Percentiles rank a stretch among this genome's conserved stretches.
Conservation (phyloP, 805 yeast genomes). For the Blastobotrys parvus region DNA sequence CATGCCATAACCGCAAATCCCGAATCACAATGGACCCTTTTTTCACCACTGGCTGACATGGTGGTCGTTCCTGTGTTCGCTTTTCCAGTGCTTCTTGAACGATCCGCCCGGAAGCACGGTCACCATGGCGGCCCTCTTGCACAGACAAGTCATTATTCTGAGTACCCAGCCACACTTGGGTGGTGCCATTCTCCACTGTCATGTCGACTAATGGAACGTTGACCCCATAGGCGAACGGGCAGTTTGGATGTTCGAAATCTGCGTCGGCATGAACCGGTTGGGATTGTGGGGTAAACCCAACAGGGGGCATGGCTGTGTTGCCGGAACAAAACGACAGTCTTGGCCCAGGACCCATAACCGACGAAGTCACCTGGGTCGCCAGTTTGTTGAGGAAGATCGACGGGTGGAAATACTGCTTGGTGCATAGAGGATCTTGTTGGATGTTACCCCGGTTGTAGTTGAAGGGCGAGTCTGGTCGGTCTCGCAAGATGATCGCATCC, state of each 20-base stretch:
- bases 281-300: background rate
- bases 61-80: background rate
- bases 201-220: constrained; percentile 1
- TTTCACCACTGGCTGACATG: background rate
- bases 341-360: background rate
- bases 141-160: background rate
- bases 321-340: background rate
- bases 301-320: constrained; percentile 1
- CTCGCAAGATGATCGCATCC: background rate
- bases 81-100: background rate
- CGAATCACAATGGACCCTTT: constrained; percentile 1
- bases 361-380: constrained; percentile 1
- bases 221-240: constrained; percentile 1
- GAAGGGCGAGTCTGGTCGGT: background rate
- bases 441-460: constrained; percentile 1
- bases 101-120: constrained; percentile 1
- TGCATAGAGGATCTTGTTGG: constrained; percentile 1
- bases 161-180: constrained; percentile 1
- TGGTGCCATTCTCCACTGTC: background rate
- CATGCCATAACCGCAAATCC: constrained; percentile 1
- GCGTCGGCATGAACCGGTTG: constrained; percentile 1
- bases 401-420: background rate
- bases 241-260: background rate
- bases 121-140: constrained; percentile 4
- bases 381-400: background rate